Evolutionary conservation across 163 green algal genomes (phyloP).

Genomic region (Volvox carteri): DNA sequence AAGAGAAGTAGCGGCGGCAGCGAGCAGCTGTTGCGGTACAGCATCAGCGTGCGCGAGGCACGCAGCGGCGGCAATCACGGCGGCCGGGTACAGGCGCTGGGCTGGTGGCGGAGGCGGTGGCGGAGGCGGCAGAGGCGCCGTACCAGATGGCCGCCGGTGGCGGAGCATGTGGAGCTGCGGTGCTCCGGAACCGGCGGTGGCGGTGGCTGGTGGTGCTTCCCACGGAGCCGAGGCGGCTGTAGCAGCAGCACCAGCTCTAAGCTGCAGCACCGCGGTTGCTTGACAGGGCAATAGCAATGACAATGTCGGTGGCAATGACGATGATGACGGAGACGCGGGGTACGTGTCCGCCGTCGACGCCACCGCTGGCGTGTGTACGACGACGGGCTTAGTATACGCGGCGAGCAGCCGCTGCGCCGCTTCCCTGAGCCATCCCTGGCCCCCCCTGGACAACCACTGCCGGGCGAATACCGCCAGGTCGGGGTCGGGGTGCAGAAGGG

Average conservation of each 20-base stretch:
- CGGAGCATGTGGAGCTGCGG: background rate
- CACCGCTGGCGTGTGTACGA: background rate
- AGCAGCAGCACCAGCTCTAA: conserved; percentile 29
- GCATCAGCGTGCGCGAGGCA: conserved; percentile 19
- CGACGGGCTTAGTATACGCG: conserved; percentile 13
- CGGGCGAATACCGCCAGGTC: conserved; percentile 43
- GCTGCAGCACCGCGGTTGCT: too few species aligned
- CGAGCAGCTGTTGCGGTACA: background rate
- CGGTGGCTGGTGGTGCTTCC: too few species aligned
- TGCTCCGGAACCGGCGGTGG: background rate
- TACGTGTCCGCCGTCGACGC: background rate
- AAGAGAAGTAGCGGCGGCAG: conserved; percentile 9
- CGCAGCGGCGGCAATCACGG: conserved; percentile 11
- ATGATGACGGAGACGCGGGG: background rate
- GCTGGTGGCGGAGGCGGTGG: conserved; percentile 10
- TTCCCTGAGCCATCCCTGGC: background rate
- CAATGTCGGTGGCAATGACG: background rate
- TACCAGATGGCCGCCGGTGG: background rate
- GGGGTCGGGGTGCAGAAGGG: background rate
- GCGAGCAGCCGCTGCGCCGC: conserved; percentile 38
- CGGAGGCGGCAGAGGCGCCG: background rate
- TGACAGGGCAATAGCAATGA: conserved; percentile 8
- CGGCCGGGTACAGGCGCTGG: conserved; percentile 21
- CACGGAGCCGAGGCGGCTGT: too few species aligned
- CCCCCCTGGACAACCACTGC: conserved; percentile 23